These are phyloP conservation scores for Picea sitchensis DNA, from an alignment of 75 land plant species.

Conservation along the genomic window DNA sequence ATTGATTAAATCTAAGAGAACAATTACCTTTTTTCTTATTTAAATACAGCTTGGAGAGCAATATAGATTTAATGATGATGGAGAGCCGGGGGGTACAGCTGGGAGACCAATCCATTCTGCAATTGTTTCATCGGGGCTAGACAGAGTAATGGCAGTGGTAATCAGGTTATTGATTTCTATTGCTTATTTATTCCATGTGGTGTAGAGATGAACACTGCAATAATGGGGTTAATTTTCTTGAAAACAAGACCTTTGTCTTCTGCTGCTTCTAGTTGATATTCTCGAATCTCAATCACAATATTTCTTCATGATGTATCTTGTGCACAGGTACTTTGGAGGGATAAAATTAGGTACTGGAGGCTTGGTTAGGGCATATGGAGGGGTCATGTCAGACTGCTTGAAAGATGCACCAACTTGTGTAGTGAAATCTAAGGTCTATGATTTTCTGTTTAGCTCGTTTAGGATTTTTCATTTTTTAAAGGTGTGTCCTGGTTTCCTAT, in stretches of 20 bases:
- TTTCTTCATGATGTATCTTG: not conserved
- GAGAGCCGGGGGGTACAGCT: conserved; percentile 94
- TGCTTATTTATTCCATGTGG: not conserved
- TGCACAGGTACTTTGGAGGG: conserved; percentile 83
- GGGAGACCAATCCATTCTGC: conserved; percentile 91
- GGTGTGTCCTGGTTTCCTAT: conserved; percentile 4
- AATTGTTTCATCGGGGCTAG: conserved; percentile 80
- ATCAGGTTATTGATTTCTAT: conserved; percentile 44
- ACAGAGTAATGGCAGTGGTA: conserved; percentile 94
- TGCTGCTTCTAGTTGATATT: not conserved
- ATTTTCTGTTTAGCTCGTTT: conserved; percentile 2
- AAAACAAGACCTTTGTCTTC: not conserved
- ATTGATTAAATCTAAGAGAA: conserved; percentile 5
- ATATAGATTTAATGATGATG: conserved; percentile 88
- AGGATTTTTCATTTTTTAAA: not conserved
- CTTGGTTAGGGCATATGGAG: conserved; percentile 93
- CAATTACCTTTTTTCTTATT: not conserved
- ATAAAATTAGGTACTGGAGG: conserved; percentile 94
- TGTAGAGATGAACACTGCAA: not conserved
- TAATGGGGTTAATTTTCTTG: not conserved
- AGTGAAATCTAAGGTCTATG: conserved; percentile 78
- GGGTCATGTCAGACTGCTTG: conserved; percentile 78
- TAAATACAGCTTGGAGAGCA: conserved; percentile 63
- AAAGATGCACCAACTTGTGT: conserved; percentile 61
- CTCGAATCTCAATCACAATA: not conserved